Percentiles rank a stretch among this genome's conserved stretches.
Evolutionary conservation across 139 green algal species (phyloP).

Genomic region (Nannochloris sp.): DNA sequence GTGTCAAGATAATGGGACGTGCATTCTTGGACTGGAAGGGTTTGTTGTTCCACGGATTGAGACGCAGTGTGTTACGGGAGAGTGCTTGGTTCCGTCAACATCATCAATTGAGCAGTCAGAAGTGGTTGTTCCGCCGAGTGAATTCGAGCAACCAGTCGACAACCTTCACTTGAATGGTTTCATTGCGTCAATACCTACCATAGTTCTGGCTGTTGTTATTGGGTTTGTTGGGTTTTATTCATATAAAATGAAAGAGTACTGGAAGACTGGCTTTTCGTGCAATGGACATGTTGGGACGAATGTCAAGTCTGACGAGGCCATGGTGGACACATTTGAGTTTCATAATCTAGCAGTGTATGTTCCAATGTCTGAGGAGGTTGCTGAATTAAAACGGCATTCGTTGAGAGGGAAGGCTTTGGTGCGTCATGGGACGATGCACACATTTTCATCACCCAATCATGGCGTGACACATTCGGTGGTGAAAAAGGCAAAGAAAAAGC

Average conservation of each 20-base stretch:
- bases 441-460: not conserved
- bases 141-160: not conserved
- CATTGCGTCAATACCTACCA: conserved; percentile 31
- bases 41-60: conserved; percentile 15
- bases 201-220: conserved; percentile 23
- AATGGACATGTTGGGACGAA: not conserved
- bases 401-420: conserved; percentile 14
- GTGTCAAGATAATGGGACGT: conserved; percentile 5
- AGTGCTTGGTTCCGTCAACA: conserved; percentile 19
- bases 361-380: conserved; percentile 2
- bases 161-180: conserved; percentile 21
- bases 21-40: conserved; percentile 14
- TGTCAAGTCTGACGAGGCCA: conserved; percentile 6
- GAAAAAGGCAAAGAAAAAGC: conserved; percentile 4
- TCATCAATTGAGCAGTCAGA: not conserved
- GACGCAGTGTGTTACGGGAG: conserved; percentile 11
- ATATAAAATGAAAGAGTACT: conserved; percentile 2
- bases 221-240: conserved; percentile 17
- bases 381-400: not conserved
- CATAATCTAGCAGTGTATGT: conserved; percentile 7
- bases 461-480: not conserved
- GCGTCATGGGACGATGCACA: not conserved
- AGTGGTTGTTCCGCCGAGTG: not conserved
- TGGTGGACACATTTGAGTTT: conserved; percentile 14
- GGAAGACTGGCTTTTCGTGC: not conserved